phyloP scores from a whole-genome alignment of 2,329 filamentous ascomycete genomes.

The Trichoderma semiorbis region DNA sequence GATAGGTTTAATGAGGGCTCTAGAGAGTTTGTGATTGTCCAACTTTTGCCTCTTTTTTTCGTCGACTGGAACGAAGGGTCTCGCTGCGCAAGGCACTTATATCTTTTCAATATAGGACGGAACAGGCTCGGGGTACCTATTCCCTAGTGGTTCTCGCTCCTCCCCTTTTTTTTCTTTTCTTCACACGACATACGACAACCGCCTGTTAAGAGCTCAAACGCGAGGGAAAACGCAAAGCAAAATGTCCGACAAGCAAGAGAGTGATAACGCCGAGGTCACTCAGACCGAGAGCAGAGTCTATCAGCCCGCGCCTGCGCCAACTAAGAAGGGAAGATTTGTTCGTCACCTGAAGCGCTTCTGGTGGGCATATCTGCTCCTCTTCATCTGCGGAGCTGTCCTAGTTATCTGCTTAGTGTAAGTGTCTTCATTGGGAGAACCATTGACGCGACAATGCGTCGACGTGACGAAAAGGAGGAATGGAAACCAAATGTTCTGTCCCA shows the following conservation, averaged over 20 bases:
- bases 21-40: background rate
- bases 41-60: background rate
- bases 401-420: conserved; percentile 60
- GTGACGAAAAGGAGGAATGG: background rate
- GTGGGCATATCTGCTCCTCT: conserved; percentile 56
- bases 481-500: background rate
- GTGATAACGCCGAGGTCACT: conserved; percentile 34
- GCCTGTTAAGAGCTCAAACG: background rate
- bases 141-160: background rate
- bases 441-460: background rate
- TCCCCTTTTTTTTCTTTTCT: background rate
- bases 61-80: conserved; percentile 4
- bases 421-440: too few species aligned
- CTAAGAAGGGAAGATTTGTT: conserved; percentile 37
- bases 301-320: conserved; percentile 21
- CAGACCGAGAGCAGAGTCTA: conserved; percentile 34
- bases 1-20: background rate
- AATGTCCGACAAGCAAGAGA: conserved; percentile 40
- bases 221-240: background rate
- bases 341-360: conserved; percentile 55
- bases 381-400: conserved; percentile 49
- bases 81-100: background rate
- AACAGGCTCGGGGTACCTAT: background rate
- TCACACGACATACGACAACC: background rate
- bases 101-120: background rate